Conservation (phyloP, 108 stramenopile genomes). For the Cyclostephanos invisitatus region DNA sequence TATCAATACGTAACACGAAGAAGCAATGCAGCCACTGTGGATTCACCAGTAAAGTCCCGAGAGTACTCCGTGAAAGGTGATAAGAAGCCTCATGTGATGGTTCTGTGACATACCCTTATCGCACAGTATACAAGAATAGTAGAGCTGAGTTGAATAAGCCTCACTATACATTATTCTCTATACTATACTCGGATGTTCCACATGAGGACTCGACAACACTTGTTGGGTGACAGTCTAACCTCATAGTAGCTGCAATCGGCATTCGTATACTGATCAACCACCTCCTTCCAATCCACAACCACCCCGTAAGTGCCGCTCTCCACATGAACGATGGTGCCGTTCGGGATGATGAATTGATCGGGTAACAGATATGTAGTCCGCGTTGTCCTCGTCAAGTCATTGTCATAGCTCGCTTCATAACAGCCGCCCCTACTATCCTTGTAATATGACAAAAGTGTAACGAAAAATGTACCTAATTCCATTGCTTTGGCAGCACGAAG, state of each 20-base stretch:
- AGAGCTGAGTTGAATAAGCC: too few species aligned
- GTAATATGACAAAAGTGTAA: constrained; percentile 9
- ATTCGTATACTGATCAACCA: not conserved
- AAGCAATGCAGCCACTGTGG: too few species aligned
- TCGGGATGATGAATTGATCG: constrained; percentile 16
- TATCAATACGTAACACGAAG: too few species aligned
- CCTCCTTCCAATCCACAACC: constrained; percentile 8
- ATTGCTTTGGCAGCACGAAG: constrained; percentile 9
- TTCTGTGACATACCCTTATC: too few species aligned
- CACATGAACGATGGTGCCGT: constrained; percentile 7
- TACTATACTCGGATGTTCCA: not conserved
- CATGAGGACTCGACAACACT: not conserved
- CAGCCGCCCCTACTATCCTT: constrained; percentile 4
- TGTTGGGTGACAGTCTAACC: not conserved
- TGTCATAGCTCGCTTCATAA: constrained; percentile 1
- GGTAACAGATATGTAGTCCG: constrained; percentile 3
- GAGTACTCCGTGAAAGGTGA: too few species aligned
- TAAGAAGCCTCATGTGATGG: too few species aligned
- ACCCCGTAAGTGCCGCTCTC: constrained; percentile 1
- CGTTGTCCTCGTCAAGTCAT: not conserved
- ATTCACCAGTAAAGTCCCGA: too few species aligned
- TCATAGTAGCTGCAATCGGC: constrained; percentile 12
- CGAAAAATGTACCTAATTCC: constrained; percentile 9
- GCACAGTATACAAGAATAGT: too few species aligned
- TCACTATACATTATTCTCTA: too few species aligned